Conservation (phyloP, 768 basidiomycete genomes). For the Rhodotorula babjevae region DNA sequence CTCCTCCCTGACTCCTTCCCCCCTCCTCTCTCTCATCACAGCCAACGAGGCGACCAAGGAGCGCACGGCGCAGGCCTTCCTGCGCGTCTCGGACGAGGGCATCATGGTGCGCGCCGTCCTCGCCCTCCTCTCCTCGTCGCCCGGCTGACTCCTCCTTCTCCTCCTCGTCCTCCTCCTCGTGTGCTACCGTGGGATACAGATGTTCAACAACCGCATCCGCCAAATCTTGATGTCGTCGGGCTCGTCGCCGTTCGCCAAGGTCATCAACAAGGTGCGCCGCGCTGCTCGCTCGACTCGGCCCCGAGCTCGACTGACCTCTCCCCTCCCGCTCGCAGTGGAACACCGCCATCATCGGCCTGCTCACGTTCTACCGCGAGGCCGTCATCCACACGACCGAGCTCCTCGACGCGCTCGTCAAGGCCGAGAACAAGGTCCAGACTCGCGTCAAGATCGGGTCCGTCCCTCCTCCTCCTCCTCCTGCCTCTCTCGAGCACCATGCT, state of each 20-base stretch:
- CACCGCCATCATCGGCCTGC: conserved; percentile 44
- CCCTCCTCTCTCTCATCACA: background rate
- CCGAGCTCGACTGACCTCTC: background rate
- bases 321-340: background rate
- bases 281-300: background rate
- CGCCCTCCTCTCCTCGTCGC: background rate
- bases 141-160: background rate
- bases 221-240: conserved; percentile 94
- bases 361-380: conserved; percentile 64
- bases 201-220: conserved; percentile 87
- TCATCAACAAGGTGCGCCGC: conserved; percentile 90
- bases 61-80: conserved; percentile 93
- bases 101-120: background rate
- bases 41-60: conserved; percentile 97
- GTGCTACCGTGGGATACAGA: too few relatives aligned
- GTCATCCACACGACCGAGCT: conserved; percentile 96
- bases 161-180: too few relatives aligned
- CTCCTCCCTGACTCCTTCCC: conserved; percentile 30
- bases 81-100: conserved; percentile 77
- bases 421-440: conserved; percentile 94
- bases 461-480: too few relatives aligned
- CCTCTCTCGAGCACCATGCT: background rate
- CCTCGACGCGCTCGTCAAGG: conserved; percentile 91
- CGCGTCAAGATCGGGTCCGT: conserved; percentile 86
- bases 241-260: conserved; percentile 92